Evolutionary conservation across 2,329 filamentous ascomycete genomes (phyloP), one percentile per base, ranked within the genome.

Genomic region (Microsporum audouinii): DNA sequence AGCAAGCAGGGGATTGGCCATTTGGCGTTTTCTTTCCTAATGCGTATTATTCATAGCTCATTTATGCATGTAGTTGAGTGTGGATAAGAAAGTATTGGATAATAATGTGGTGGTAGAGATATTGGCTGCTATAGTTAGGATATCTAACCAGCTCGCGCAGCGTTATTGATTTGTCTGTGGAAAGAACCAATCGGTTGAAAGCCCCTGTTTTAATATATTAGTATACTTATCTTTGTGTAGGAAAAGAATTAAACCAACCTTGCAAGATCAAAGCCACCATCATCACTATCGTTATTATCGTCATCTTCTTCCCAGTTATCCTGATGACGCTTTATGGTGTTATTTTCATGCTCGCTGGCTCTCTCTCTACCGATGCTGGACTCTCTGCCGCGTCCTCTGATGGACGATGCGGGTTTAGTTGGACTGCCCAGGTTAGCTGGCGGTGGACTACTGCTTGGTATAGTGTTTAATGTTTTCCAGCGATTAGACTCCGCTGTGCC

Each of bases 151-250:
- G 65, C 59, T 49, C 63, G 57, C 1, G 65, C 59, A 3, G 62
- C 61, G 55, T 59, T 75, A 66, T 67, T 75, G 58, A 77, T 63
- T 63, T 77, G 74, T 57, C 71, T 73, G 70, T 77, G 75, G 62
- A 76, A 77, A 3, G 74, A 75, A 12, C 76, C 74, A 60, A 79
- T 79, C n/a, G 77, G 76, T 68, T 78, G 76, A 65, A 79, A 79
- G 14, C 77, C 77, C 63, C 76, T 78, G 59, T 23, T 23, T 23
- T 27, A 65, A 59, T 55, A 27, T 65, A 59, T 57, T 27, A 63
- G 64, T 59, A 68, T 63, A 12, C 39, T 53, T 38, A 31, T 43
- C 29, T 45, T 17, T 27, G 31, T 6, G 3, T 8, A 39, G 51
- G 39, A 59, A 55, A 27, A 38, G 10, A 38, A n/a, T 23, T 23